Percentiles rank a stretch among this genome's conserved stretches.
These are phyloP conservation scores for Corchorus olitorius DNA, from an alignment of 345 rosid genomes.

Conservation along the genomic window DNA sequence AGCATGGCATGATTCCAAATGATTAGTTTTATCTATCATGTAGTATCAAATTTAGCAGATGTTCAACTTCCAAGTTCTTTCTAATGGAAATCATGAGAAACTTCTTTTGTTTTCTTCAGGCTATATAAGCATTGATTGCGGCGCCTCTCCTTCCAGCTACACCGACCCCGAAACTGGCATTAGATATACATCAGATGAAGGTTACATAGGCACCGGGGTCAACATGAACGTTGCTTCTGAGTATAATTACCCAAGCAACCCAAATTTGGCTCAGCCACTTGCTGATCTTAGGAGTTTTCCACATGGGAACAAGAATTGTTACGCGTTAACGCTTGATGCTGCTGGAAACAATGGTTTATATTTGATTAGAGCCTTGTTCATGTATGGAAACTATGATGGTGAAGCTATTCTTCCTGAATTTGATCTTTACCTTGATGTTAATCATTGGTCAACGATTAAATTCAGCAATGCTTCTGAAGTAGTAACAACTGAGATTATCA, in stretches of 20 bases:
- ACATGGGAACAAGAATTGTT: conserved; percentile 12
- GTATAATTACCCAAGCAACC: conserved; percentile 19
- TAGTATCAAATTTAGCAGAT: no score
- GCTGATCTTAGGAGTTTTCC: conserved; percentile 22
- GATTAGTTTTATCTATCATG: background rate
- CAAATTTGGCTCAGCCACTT: conserved; percentile 13
- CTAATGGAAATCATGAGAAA: background rate
- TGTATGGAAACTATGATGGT: conserved; percentile 19
- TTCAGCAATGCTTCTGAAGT: conserved; percentile 19
- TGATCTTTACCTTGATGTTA: conserved; percentile 49
- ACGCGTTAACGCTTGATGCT: conserved; percentile 5
- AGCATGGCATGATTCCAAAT: no score
- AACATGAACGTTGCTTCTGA: conserved; percentile 10
- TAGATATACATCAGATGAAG: conserved; percentile 13
- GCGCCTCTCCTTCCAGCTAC: conserved; percentile 24
- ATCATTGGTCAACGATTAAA: conserved; percentile 18
- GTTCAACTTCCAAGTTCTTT: no score
- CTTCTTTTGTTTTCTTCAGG: conserved; percentile 32
- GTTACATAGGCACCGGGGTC: conserved; percentile 4
- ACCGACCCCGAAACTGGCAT: conserved; percentile 15
- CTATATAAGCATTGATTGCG: conserved; percentile 60
- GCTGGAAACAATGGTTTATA: conserved; percentile 10
- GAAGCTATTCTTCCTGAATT: conserved; percentile 35
- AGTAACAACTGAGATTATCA: conserved; percentile 30
- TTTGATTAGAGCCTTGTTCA: conserved; percentile 16